Evolutionary conservation across 78 protist species (phyloP).

Genomic region (Anaeramoeba ignava): DNA sequence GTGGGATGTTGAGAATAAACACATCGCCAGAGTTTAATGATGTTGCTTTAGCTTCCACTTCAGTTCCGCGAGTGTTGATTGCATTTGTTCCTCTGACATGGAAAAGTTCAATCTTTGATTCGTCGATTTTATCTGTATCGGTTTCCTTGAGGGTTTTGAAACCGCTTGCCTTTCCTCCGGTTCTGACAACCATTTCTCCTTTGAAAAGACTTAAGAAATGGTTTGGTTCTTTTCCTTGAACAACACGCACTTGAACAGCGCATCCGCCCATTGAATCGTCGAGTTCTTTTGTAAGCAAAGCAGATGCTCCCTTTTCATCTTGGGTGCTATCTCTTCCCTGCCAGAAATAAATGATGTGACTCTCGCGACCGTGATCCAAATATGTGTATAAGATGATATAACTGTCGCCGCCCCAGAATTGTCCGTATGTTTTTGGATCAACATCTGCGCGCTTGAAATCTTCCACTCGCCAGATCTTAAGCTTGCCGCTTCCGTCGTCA

Average conservation of each 20-base stretch:
- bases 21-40: constrained; percentile 37
- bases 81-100: constrained; percentile 25
- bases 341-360: constrained; percentile 30
- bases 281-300: constrained; percentile 23
- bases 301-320: constrained; percentile 36
- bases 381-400: constrained; percentile 41
- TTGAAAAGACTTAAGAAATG: constrained; percentile 31
- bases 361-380: background rate
- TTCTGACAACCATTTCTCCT: constrained; percentile 23
- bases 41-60: constrained; percentile 7
- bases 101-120: constrained; percentile 24
- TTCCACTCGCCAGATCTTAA: constrained; percentile 23
- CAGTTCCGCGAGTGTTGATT: constrained; percentile 9
- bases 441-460: constrained; percentile 3
- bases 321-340: constrained; percentile 25
- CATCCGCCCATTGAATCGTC: constrained; percentile 25
- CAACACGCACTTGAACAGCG: constrained; percentile 34
- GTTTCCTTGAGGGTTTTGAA: background rate
- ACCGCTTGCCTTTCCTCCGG: constrained; percentile 24
- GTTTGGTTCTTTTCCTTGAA: constrained; percentile 30
- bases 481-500: constrained; percentile 22
- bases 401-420: constrained; percentile 37
- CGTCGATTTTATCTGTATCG: constrained; percentile 13
- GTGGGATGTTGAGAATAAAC: constrained; percentile 22
- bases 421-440: constrained; percentile 16